Evolutionary conservation across 139 green algal species (phyloP).

Genomic region (Chlamydomonas sp.): DNA sequence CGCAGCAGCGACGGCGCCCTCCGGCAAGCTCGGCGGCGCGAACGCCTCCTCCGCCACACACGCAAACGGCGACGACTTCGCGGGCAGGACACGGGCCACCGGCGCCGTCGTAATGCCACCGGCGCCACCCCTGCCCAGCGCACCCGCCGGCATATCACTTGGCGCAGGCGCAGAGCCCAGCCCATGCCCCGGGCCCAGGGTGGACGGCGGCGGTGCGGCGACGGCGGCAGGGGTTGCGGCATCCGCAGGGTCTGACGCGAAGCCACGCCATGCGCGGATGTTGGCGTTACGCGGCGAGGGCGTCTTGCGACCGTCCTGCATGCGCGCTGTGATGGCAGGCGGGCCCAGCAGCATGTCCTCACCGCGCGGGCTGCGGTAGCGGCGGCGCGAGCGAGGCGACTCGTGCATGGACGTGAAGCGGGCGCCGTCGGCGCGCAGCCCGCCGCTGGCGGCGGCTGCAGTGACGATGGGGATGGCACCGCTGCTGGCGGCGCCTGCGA

Average conservation of each 20-base stretch:
- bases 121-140: not conserved
- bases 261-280: not conserved
- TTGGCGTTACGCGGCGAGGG: conserved; percentile 10
- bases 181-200: not conserved
- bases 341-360: conserved; percentile 20
- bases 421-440: not conserved
- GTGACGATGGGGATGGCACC: not conserved
- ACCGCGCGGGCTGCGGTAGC: conserved; percentile 25
- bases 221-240: not conserved
- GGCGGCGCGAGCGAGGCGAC: conserved; percentile 22
- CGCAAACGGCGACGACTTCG: not conserved
- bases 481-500: not conserved
- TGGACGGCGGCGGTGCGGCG: too few species aligned
- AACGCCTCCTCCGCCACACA: not conserved
- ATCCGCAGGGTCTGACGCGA: too few species aligned
- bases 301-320: conserved; percentile 30
- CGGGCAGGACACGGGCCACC: not conserved
- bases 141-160: not conserved
- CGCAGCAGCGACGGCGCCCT: not conserved
- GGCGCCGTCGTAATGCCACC: not conserved
- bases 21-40: not conserved
- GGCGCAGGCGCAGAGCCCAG: not conserved
- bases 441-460: not conserved
- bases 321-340: conserved; percentile 25
- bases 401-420: conserved; percentile 12